Evolutionary conservation across 2,329 filamentous ascomycete species (phyloP), one percentile per base, ranked within the genome.

Genomic region (Plenodomus tracheiphilus): DNA sequence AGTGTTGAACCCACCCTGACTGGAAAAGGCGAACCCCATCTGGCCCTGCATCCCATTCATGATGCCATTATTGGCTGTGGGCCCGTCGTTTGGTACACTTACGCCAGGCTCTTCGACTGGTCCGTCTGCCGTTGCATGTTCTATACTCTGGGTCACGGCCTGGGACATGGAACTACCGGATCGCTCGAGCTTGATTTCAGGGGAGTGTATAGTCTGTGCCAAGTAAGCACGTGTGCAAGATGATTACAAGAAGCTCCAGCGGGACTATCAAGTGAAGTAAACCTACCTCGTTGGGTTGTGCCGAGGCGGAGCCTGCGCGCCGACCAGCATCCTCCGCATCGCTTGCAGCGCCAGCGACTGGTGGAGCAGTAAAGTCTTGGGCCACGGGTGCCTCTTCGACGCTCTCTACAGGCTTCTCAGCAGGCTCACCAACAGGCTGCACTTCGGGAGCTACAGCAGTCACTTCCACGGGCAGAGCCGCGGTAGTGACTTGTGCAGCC

Each of bases 1-100:
- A 18, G 79, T 63, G 20, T 80, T 61, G 41, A 85, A 85, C 54
- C 74, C 75, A 51, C 78, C 63, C 45, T 69, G 63, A 35, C 57
- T 73, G 13, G 70, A 60, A 62, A 79, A 77, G 16, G 75, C 77
- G 55, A 75, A 70, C 16, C 63, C 64, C 74, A 47, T 71, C 41
- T 68, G 68, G 34, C 58, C 56, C 21, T 62, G 51, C 53, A 66
- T 61, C 16, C 59, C 66, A 38, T 62, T 66, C 54, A 62, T 58
- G 57, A 62, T 68, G 35, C 46, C 36, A 17, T 58, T 61, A 51
- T 57, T 64, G 16, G 55, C 56, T 39, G 48, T 49, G 49, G 62
- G 60, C 37, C 49, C 53, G 38, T 51, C 48, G 30, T 47, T 56
- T 21, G 58, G 39, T 6, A 46, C 65, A 25, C 56, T 59, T 25